Conservation (phyloP, 768 basidiomycete species). For the Phlebiopsis gigantea region DNA sequence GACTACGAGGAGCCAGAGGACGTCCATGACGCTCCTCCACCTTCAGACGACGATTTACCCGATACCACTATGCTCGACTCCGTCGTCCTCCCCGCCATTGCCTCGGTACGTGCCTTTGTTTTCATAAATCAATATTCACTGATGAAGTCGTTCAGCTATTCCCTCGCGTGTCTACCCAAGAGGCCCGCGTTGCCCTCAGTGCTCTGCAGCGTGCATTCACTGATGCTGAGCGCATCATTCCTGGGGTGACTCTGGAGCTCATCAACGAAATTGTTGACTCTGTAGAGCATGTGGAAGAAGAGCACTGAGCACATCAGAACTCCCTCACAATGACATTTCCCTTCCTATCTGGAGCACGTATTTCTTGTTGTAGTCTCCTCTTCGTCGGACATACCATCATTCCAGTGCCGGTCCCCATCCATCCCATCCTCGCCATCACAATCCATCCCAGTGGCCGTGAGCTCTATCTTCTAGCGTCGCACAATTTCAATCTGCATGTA, state of each 20-base stretch:
- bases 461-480: slow-evolving; percentile 1
- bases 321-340: background rate
- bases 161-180: slow-evolving; percentile 88
- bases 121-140: slow-evolving; percentile 1
- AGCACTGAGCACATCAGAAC: slow-evolving; percentile 36
- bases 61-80: slow-evolving; percentile 94
- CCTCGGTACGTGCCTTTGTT: slow-evolving; percentile 52
- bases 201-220: slow-evolving; percentile 89
- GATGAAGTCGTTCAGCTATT: slow-evolving; percentile 60
- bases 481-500: slow-evolving; percentile 9
- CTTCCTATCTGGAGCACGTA: background rate
- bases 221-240: slow-evolving; percentile 92
- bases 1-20: slow-evolving; percentile 60
- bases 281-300: slow-evolving; percentile 85
- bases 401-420: background rate
- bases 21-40: slow-evolving; percentile 31
- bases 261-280: slow-evolving; percentile 94
- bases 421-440: too few species aligned
- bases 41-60: slow-evolving; percentile 43
- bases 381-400: slow-evolving; percentile 10
- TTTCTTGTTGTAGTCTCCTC: background rate
- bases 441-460: slow-evolving; percentile 1
- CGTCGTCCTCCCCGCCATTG: slow-evolving; percentile 93
- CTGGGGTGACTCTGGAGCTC: slow-evolving; percentile 88
- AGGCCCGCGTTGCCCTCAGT: slow-evolving; percentile 81